Evolutionary conservation across 2,329 filamentous ascomycete species (phyloP), one percentile per base, ranked within the genome.

Genomic region (Trichoderma sp.): DNA sequence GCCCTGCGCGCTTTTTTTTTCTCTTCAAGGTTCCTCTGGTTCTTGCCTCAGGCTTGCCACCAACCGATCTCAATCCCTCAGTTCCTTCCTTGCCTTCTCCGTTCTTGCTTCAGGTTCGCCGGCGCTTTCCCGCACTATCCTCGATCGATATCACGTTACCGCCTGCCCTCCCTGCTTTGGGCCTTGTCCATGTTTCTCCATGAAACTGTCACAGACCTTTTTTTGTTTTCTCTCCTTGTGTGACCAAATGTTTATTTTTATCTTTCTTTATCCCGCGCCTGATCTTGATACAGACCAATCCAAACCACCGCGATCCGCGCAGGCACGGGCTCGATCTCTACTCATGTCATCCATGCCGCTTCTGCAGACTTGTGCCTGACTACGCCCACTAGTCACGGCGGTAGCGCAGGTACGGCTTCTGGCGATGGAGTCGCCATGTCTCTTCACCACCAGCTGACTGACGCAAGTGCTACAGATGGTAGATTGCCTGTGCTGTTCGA

Each of bases 71-170:
- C 41, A 45, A 45, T 45, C 41, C 41, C 41, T 45, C 41, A 45
- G 41, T 45, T 45, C 16, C 41, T 41, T 41, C 38, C 38, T 41
- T 45, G 31, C n/a, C 35, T 65, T 33, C 53, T 56, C n/a, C 45
- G 31, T 72, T 27, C 24, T 75, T 75, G 72, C 72, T 69, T 75
- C 72, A 75, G 72, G 72, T 75, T 66, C 64, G n/a, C 50, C 72
- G 38, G 50, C 63, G 53, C 72, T 12, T 67, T 74, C 63, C 53
- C 27, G 27, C 53, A 50, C 69, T 72, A 72, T 27, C 6, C 59
- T 50, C 59, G 29, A 53, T 53, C 69, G 27, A 45, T 14, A 62
- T 65, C 60, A 33, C 69, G 56, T 50, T 56, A 45, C 56, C 41
- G 56, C 69, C 59, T 60, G 50, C 31, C 18, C 21, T 33, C 59